phyloP scores from a whole-genome alignment of 2,329 filamentous ascomycete genomes.

The Herpotrichia juniperi region DNA sequence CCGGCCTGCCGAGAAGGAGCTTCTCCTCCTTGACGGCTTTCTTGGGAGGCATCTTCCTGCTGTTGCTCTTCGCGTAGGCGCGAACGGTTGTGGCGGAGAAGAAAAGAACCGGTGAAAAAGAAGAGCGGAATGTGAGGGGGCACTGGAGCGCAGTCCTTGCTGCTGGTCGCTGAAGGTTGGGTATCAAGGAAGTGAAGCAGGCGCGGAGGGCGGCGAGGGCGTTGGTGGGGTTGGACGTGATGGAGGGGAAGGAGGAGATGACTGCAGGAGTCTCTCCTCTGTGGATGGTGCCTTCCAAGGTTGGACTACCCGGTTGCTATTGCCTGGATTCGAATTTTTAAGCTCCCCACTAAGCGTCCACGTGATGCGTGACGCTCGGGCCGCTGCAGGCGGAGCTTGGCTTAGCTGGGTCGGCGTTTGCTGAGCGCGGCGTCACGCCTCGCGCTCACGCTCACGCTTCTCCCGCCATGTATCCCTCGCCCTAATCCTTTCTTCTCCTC shows the following conservation, averaged over 20 bases:
- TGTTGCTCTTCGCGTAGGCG: constrained; percentile 63
- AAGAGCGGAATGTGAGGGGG: constrained; percentile 45
- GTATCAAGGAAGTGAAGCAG: constrained; percentile 58
- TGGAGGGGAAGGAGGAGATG: constrained; percentile 34
- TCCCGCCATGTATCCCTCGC: constrained; percentile 13
- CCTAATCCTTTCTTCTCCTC: constrained; percentile 2
- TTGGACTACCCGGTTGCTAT: constrained; percentile 1
- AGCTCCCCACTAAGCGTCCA: constrained; percentile 3
- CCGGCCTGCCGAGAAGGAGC: constrained; percentile 91
- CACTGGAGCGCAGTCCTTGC: constrained; percentile 55
- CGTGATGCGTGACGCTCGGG: constrained; percentile 10
- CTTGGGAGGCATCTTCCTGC: constrained; percentile 93
- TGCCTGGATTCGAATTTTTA: constrained; percentile 1
- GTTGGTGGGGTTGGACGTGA: constrained; percentile 42
- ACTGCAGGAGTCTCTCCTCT: constrained; percentile 38
- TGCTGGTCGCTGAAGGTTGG: constrained; percentile 57
- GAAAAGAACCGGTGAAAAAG: constrained; percentile 47
- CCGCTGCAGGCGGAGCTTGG: constrained; percentile 2
- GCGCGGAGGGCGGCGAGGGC: constrained; percentile 52
- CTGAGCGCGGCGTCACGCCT: constrained; percentile 3
- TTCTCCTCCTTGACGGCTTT: constrained; percentile 92
- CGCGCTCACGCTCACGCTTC: constrained; percentile 1
- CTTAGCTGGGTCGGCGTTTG: background rate
- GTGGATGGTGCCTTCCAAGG: constrained; percentile 3
- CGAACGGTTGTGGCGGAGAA: constrained; percentile 54